Evolutionary conservation across 768 basidiomycete species (phyloP).

Genomic region (Dictyophora rubrovolvata): DNA sequence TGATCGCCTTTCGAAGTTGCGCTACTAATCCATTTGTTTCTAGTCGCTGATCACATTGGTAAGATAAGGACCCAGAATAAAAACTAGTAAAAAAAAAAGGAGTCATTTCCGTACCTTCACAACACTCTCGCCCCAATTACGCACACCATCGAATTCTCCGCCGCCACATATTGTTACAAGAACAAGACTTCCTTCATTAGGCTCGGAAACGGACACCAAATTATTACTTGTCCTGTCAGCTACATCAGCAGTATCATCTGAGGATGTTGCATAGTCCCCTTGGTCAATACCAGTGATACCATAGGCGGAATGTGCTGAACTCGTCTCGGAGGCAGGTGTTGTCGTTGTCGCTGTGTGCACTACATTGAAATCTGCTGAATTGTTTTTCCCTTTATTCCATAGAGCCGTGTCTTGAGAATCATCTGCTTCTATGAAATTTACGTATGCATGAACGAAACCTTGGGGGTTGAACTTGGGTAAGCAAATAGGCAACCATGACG

Average conservation of each 20-base stretch:
- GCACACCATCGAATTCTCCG: conserved; percentile 76
- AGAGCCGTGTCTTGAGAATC: background rate
- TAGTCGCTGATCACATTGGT: conserved; percentile 40
- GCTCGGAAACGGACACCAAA: background rate
- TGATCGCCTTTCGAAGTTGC: background rate
- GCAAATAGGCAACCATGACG: conserved; percentile 93
- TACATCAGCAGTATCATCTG: background rate
- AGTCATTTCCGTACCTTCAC: conserved; percentile 33
- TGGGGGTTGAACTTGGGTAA: conserved; percentile 87
- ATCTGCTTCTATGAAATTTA: conserved; percentile 44
- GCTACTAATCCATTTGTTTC: conserved; percentile 41
- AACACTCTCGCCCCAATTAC: conserved; percentile 63
- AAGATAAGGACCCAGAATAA: background rate
- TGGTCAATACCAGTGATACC: background rate
- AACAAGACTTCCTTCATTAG: conserved; percentile 31
- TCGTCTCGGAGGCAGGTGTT: background rate
- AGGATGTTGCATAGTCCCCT: background rate
- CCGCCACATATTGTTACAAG: conserved; percentile 75
- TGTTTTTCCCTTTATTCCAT: background rate
- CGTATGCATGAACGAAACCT: conserved; percentile 86
- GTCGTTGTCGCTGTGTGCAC: background rate
- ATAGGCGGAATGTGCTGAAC: background rate
- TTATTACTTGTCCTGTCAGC: background rate
- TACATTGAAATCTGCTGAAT: background rate
- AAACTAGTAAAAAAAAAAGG: background rate